Evolutionary conservation across 2,329 filamentous ascomycete species (phyloP).

Genomic region (Furcasterigmium furcatum): DNA sequence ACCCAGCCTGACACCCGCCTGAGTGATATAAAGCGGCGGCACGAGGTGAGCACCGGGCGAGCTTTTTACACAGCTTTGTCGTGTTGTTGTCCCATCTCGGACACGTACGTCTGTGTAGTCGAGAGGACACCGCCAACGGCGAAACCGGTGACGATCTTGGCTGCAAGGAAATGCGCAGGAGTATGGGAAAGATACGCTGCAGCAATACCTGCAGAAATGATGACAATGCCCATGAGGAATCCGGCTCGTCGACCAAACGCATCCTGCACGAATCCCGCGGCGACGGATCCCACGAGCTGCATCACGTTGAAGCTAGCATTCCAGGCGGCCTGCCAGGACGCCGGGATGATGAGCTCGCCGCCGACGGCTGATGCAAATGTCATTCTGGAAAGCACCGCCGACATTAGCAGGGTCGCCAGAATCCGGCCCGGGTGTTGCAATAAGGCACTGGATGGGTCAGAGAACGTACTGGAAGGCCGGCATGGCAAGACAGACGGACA

Average conservation of each 20-base stretch:
- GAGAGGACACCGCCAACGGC: conserved; percentile 13
- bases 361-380: conserved; percentile 13
- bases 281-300: conserved; percentile 13
- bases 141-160: conserved; percentile 17
- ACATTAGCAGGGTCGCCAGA: not conserved
- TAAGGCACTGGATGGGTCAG: no score
- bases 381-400: conserved; percentile 6
- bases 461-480: conserved; percentile 16
- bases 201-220: conserved; percentile 12
- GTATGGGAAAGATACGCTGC: conserved; percentile 11
- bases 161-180: conserved; percentile 12
- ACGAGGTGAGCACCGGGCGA: no score
- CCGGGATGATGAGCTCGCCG: conserved; percentile 14
- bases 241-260: conserved; percentile 12
- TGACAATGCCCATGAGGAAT: conserved; percentile 8
- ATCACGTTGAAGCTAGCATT: conserved; percentile 15
- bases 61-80: no score
- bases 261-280: conserved; percentile 14
- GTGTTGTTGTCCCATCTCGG: no score
- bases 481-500: conserved; percentile 15
- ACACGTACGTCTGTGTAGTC: conserved; percentile 14
- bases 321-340: conserved; percentile 18
- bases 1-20: no score
- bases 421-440: no score
- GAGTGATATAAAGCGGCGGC: no score